Conservation (phyloP, 1,139 yeast species). For the Protomyces gravidus region DNA sequence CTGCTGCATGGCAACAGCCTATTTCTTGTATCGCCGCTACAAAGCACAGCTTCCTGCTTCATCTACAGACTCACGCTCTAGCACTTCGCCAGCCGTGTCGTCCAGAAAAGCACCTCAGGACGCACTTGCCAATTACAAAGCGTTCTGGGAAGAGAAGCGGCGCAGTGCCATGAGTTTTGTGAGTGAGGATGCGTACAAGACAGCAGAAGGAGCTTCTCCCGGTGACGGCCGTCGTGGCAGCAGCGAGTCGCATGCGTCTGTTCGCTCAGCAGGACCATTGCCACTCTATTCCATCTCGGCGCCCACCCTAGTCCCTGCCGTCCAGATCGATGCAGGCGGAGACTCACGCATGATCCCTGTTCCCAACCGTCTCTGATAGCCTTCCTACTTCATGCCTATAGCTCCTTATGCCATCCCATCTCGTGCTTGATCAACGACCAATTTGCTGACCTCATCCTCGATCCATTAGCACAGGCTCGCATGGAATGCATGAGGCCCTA, state of each 20-base stretch:
- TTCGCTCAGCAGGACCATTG: neutral
- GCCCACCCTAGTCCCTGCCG: neutral
- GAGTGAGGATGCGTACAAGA: slow-evolving; percentile 9
- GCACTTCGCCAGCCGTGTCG: neutral
- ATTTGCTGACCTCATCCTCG: neutral
- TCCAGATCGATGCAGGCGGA: neutral
- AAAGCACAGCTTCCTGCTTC: neutral
- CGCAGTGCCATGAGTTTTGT: slow-evolving; percentile 17
- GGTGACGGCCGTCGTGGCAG: neutral
- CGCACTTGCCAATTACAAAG: slow-evolving; percentile 21
- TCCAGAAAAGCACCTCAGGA: slow-evolving; percentile 7
- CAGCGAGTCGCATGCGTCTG: neutral
- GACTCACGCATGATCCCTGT: neutral
- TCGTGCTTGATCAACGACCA: no score
- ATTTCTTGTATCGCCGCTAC: neutral
- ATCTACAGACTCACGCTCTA: neutral
- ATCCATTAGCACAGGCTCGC: neutral
- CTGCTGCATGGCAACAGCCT: neutral
- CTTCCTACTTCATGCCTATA: no score
- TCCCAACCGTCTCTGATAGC: no score
- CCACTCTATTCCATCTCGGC: neutral
- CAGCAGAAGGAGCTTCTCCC: neutral
- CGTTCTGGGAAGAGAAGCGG: slow-evolving; percentile 23
- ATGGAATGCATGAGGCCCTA: neutral
- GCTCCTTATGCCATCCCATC: no score